Evolutionary conservation across 2,329 filamentous ascomycete genomes (phyloP).

Genomic region (Colletotrichum tropicicola): DNA sequence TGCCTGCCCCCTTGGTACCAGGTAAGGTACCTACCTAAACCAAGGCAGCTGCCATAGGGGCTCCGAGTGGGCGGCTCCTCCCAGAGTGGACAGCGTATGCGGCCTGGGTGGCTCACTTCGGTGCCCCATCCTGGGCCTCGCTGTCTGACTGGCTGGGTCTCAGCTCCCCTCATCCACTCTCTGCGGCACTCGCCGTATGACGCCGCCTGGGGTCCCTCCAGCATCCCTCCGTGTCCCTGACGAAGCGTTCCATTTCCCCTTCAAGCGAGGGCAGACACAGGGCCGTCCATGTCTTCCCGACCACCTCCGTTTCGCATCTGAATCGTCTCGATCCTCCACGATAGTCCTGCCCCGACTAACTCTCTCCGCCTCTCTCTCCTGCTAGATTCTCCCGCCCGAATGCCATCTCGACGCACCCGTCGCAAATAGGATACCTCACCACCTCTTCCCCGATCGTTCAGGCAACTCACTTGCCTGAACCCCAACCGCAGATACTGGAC

Average conservation of each 20-base stretch:
- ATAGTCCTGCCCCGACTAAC: constrained; percentile 19
- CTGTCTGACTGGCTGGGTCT: constrained; percentile 5
- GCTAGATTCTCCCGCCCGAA: constrained; percentile 45
- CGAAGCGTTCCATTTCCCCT: constrained; percentile 1
- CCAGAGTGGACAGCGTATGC: too few relatives aligned
- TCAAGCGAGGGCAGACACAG: constrained; percentile 2
- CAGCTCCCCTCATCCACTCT: constrained; percentile 29
- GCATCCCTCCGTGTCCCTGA: neutral
- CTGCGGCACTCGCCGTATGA: constrained; percentile 28
- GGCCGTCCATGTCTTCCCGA: constrained; percentile 24
- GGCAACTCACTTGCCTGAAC: constrained; percentile 59
- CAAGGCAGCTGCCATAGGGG: neutral
- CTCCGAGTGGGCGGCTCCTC: too few relatives aligned
- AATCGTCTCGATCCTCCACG: neutral
- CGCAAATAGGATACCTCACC: constrained; percentile 74
- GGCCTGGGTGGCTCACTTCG: too few relatives aligned
- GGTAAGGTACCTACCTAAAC: neutral
- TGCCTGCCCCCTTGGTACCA: neutral
- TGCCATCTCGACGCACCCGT: constrained; percentile 65
- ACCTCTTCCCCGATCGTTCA: constrained; percentile 75
- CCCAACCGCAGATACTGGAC: constrained; percentile 51
- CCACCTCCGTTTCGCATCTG: constrained; percentile 24
- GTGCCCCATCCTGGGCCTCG: too few relatives aligned
- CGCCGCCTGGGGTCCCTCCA: constrained; percentile 21
- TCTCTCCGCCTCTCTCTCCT: constrained; percentile 15